Base-by-base conservation (phyloP, 768 basidiomycete genomes). In the Xerocomus potaroensis region DNA sequence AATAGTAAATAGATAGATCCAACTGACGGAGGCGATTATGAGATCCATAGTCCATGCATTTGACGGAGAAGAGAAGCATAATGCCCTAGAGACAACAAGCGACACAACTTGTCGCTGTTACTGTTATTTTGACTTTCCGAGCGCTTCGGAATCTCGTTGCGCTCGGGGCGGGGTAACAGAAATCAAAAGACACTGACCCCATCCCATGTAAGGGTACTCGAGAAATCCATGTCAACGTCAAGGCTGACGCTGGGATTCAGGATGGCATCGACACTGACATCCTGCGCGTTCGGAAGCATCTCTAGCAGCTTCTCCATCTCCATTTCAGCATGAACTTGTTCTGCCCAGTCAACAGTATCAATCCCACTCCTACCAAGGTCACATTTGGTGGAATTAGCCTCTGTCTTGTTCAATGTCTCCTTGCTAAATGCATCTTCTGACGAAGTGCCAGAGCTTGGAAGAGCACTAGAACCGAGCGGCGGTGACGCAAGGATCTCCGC, bases 251-350 rank as follows among this genome's bases (percentile, higher is more conserved):
- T 49, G 5, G 51, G n/a, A 24, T 47, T 49, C 30, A 50, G 51
- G 54, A 56, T 51, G 32, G 58, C 51, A 32, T 61, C 66, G 12
- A 53, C 33, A 35, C 51, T 55, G 37, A 53, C 61, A 47, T 65
- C 65, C 39, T 64, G 60, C 29, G 57, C 65, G 50, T 50, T 61
- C 35, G 76, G 74, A 53, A 78, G 61, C 66, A 79, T 67, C 60
- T 78, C 78, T 63, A 84, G 60, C 43, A 84, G 66, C 64, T 70
- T 77, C 69, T 81, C 77, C 72, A 83, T 79, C 63, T 81, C 81
- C 55, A 69, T 72, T 59, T 79, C 78, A 48, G 69, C 69, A 12
- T 12, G 51, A 33, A 55, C 53, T 44, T 54, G 61, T 23, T 66
- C 59, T 26, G 26, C 47, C 66, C 64, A 67, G 38, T 67, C 55